Percentiles rank a stretch among this genome's conserved stretches.
Conservation (phyloP, 169 alveolate species). For the Miamiensis avidus region DNA sequence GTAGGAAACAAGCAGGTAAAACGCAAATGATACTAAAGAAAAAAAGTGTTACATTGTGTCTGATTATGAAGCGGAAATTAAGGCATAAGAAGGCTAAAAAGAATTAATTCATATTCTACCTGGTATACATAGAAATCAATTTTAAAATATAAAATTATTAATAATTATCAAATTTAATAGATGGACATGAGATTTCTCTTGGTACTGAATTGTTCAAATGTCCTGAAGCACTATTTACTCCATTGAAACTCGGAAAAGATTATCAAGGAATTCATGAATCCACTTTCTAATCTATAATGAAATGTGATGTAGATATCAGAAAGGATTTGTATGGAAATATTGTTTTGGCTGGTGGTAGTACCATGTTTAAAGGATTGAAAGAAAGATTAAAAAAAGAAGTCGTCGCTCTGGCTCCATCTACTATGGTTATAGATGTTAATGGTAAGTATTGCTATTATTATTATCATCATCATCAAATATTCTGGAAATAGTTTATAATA, state of each 20-base stretch:
- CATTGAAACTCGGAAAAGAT: constrained; percentile 60
- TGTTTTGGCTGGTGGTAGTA: constrained; percentile 73
- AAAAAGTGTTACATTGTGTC: constrained; percentile 60
- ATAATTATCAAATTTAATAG: background rate
- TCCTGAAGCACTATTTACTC: constrained; percentile 73
- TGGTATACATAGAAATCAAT: background rate
- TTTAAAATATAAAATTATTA: background rate
- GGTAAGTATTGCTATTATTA: background rate
- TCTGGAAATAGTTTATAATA: background rate
- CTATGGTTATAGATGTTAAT: constrained; percentile 71
- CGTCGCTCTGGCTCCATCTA: constrained; percentile 74
- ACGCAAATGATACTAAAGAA: constrained; percentile 80
- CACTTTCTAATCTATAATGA: constrained; percentile 49
- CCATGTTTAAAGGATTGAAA: constrained; percentile 60
- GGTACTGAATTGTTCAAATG: constrained; percentile 60
- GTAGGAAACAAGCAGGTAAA: constrained; percentile 66
- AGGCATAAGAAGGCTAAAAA: constrained; percentile 25
- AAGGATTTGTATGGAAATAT: constrained; percentile 63
- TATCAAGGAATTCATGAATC: constrained; percentile 55
- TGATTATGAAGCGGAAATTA: constrained; percentile 38
- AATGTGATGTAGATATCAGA: constrained; percentile 67
- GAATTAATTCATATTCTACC: constrained; percentile 57
- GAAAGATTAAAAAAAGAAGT: constrained; percentile 74
- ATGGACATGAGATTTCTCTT: constrained; percentile 55
- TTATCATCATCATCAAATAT: too few species aligned